Percentiles rank a stretch among this genome's conserved stretches.
Evolutionary conservation across 306 rosid species (phyloP).

Genomic region (Begonia fuchsioides): DNA sequence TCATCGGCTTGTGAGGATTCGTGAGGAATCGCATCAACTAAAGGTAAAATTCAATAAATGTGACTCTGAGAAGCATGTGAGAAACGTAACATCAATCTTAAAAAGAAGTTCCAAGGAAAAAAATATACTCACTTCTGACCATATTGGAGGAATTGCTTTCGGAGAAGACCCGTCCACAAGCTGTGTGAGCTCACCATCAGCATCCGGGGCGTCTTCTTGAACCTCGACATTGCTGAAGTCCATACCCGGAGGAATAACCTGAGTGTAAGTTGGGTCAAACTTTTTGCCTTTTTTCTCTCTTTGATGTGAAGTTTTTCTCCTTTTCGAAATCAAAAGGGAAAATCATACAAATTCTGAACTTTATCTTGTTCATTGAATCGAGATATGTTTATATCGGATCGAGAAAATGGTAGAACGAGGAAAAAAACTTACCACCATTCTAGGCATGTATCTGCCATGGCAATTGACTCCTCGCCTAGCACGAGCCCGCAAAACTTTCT

Average conservation of each 20-base stretch:
- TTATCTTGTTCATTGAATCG: too few relatives aligned
- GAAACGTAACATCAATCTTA: neutral
- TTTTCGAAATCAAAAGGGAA: too few relatives aligned
- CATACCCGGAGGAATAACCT: slow-evolving; percentile 96
- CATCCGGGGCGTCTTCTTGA: slow-evolving; percentile 56
- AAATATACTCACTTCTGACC: slow-evolving; percentile 60
- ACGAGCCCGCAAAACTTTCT: slow-evolving; percentile 79
- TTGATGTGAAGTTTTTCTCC: too few relatives aligned
- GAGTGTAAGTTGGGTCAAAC: neutral
- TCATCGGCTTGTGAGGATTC: slow-evolving; percentile 88
- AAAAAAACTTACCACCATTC: slow-evolving; percentile 66
- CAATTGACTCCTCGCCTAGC: slow-evolving; percentile 69
- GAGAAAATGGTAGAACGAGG: too few relatives aligned
- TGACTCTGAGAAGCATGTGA: neutral
- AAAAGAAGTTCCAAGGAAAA: neutral
- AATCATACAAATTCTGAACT: too few relatives aligned
- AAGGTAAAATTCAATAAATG: neutral
- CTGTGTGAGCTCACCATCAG: slow-evolving; percentile 50
- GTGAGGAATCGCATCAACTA: slow-evolving; percentile 80
- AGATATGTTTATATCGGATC: too few relatives aligned
- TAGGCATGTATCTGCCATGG: slow-evolving; percentile 82
- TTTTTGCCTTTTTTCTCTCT: too few relatives aligned
- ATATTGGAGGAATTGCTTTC: slow-evolving; percentile 55
- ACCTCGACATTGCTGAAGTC: slow-evolving; percentile 72
- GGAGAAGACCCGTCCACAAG: slow-evolving; percentile 44